Evolutionary conservation across 176 grass and related monocot species (phyloP), one percentile per base, ranked within the genome.

Genomic region (Thalia dealbata): DNA sequence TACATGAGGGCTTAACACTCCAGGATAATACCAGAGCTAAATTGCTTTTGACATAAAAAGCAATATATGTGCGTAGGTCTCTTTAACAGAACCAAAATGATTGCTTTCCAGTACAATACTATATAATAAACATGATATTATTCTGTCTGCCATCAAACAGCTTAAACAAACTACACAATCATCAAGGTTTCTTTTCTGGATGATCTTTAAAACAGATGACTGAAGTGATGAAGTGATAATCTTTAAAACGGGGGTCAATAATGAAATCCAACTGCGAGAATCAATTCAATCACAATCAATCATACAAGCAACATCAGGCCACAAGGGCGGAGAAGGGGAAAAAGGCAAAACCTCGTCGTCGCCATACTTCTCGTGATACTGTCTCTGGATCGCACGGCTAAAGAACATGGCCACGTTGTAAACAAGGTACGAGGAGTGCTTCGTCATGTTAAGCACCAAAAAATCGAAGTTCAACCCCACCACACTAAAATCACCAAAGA

Each of bases 341-440:
- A 44, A 29, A 74, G n/a, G 32, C 26, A 84, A 29, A 52, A 96
- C 93, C 93, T 96, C 86, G 73, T 84, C 58, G 35, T 76, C 73
- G 75, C 93, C 93, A 59, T 82, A 96, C 61, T 86, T 88, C 3
- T 96, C 93, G 84, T 88, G 89, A 67, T 96, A 96, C 61, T 96
- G 93, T 66, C 64, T 90, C 67, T 92, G 87, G 28, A 96, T 80
- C 78, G 69, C 67, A 0, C 87, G 73, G 77, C 93, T 92, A 68
- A 90, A 96, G 82, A 84, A 96, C 69, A 96, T 70, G 67, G 82
- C 82, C 6, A 80, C 84, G 23, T 96, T 96, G 72, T 90, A 96
- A 78, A 96, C 80, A 55, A 96, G 93, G 76, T 96, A 96, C 52
- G 93, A 92, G 7, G 93, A 92, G 76, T 96, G 93, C 82, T 96